Base-by-base conservation (phyloP, 2,329 filamentous ascomycete genomes). In the Penicillium nordicum region DNA sequence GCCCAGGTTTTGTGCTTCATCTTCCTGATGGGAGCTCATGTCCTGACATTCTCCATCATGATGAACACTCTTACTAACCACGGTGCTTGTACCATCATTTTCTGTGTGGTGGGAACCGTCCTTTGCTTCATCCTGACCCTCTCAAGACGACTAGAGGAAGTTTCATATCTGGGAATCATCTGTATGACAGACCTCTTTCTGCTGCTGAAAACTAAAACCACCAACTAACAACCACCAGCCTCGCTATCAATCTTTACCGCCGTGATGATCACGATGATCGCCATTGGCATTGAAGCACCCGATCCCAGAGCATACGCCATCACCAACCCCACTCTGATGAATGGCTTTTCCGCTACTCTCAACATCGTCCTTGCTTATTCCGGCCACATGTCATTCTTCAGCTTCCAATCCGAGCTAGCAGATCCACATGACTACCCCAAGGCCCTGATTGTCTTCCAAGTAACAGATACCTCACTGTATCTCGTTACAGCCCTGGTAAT, bases 21-120 rank as follows among this genome's bases (percentile, higher is more conserved):
- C 56, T 88, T 90, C 73, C 81, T 88, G 55, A 84, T 87, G 71
- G 85, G 82, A 27, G 87, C 85, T 16, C 88, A 90, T 72, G 79
- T 88, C 55, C 74, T 89, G 55, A 88, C 85, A 0, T 88, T 88
- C 60, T 81, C 81, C 27, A 86, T 89, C 63, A 84, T 86, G 66
- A 82, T 89, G 70, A 85, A 85, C 63, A 84, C 80, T 45, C 76
- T 90, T 38, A 85, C 84, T 8, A 71, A 82, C 4, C 80, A 87
- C 58, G 82, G 78, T 0, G 78, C 81, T 1, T 89, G 86, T 71
- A 85, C 84, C 3, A 82, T 88, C 48, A 75, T 84, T 4, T 88
- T 84, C 74, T 81, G 79, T 6, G 74, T 85, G 23, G 74, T 85
- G 5, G 85, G 84, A 0, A 61, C 86, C 53, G 64, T 80, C 2